Evolutionary conservation across 78 protist species (phyloP).

Genomic region (Emiliania huxleyi): DNA sequence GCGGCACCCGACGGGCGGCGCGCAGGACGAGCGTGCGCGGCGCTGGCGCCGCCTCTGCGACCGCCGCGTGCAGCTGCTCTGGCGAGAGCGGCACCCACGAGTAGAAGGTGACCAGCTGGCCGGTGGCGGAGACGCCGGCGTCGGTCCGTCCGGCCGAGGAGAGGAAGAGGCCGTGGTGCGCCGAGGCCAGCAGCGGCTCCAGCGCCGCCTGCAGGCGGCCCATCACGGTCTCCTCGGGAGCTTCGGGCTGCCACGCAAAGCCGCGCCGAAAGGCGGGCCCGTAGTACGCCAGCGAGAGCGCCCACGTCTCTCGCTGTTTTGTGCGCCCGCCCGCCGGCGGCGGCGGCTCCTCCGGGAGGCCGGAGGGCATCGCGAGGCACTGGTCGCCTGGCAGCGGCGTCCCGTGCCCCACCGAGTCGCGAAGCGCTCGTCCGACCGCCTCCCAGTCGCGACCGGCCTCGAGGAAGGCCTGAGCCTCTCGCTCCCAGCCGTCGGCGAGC

Average conservation of each 20-base stretch:
- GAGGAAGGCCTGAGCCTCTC: not conserved
- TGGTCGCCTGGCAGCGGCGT: not conserved
- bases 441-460: not conserved
- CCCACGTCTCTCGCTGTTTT: not conserved
- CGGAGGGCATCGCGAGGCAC: not conserved
- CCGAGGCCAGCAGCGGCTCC: not conserved
- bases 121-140: not conserved
- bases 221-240: not conserved
- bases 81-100: not conserved
- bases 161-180: not conserved
- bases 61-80: not conserved
- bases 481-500: not conserved
- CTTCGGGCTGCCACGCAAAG: not conserved
- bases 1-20: not conserved
- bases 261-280: not conserved
- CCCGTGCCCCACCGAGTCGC: not conserved
- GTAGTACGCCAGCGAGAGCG: not conserved
- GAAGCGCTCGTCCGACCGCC: not conserved
- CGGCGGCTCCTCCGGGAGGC: not conserved
- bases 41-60: not conserved
- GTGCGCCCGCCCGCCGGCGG: not conserved
- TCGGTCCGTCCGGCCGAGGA: not conserved
- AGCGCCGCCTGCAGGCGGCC: not conserved
- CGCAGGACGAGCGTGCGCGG: not conserved
- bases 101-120: not conserved